phyloP scores from a whole-genome alignment of 1,139 yeast species.

The Debaryomycetaceae sp. region DNA sequence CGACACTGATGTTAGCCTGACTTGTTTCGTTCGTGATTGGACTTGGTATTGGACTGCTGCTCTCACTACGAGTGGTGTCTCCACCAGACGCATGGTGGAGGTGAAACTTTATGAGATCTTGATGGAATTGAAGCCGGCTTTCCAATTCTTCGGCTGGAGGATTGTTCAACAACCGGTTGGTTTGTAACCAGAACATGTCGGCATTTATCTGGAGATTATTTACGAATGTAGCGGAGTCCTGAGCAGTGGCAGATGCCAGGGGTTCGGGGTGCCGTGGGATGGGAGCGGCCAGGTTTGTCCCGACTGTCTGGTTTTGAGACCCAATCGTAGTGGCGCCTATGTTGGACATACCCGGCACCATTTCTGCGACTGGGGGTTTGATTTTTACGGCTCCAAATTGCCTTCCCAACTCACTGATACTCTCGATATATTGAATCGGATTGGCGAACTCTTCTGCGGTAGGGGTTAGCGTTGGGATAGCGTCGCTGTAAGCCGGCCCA shows the following conservation, averaged over 20 bases:
- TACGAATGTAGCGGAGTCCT: slow-evolving; percentile 27
- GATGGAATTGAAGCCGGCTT: slow-evolving; percentile 27
- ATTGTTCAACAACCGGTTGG: slow-evolving; percentile 35
- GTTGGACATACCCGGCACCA: not conserved
- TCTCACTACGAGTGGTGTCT: not conserved
- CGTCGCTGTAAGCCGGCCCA: slow-evolving; percentile 14
- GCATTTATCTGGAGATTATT: slow-evolving; percentile 24
- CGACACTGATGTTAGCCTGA: too few species aligned
- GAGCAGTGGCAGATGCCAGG: not conserved
- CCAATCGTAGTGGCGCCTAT: not conserved
- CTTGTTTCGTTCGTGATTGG: not conserved
- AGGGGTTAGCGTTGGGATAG: slow-evolving; percentile 48
- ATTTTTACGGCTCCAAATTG: slow-evolving; percentile 72
- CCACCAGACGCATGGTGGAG: not conserved
- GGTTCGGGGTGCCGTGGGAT: not conserved
- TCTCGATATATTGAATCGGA: slow-evolving; percentile 49
- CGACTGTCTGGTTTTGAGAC: not conserved
- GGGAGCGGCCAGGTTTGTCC: not conserved
- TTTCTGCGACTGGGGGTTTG: slow-evolving; percentile 37
- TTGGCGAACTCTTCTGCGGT: slow-evolving; percentile 43
- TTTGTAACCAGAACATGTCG: slow-evolving; percentile 53
- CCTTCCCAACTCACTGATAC: slow-evolving; percentile 38
- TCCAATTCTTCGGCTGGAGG: slow-evolving; percentile 26
- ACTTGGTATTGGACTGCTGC: slow-evolving; percentile 1
- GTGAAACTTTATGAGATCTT: slow-evolving; percentile 22